phyloP scores from a whole-genome alignment of 306 rosid genomes.

The Alnus rubra region DNA sequence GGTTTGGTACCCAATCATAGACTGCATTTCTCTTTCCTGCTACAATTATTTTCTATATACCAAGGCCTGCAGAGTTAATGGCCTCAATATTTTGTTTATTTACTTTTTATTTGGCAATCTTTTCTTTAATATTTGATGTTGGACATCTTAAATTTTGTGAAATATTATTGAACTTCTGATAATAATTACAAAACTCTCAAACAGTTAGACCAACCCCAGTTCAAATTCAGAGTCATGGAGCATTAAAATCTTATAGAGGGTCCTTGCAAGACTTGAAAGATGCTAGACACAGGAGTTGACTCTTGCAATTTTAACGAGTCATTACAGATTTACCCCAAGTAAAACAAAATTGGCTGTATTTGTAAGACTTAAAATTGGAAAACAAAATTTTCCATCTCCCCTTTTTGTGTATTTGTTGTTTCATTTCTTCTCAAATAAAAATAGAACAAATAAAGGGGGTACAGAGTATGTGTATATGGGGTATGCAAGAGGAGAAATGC shows the following conservation, averaged over 20 bases:
- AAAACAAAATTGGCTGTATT: no score
- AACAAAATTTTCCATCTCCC: not conserved
- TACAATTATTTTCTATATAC: not conserved
- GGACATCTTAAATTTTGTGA: not conserved
- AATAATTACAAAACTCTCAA: not conserved
- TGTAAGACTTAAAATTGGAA: no score
- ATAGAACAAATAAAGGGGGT: not conserved
- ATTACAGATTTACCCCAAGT: not conserved
- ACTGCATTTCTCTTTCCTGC: slow-evolving; percentile 6
- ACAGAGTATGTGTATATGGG: not conserved
- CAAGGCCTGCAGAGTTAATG: slow-evolving; percentile 9
- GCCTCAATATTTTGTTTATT: not conserved
- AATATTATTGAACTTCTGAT: not conserved
- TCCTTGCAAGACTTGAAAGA: not conserved
- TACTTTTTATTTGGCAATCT: not conserved
- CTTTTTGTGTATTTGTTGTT: no score
- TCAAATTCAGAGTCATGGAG: not conserved
- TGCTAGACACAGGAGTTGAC: not conserved
- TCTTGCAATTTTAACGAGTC: not conserved
- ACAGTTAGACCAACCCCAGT: not conserved
- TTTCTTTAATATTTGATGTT: not conserved
- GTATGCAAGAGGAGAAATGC: not conserved
- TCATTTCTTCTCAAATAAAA: no score
- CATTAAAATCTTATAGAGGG: not conserved
- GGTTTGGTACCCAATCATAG: not conserved